These are phyloP conservation scores for Ophiorrhiza pumila DNA, from an alignment of 257 asterid species.

Conservation along the genomic window DNA sequence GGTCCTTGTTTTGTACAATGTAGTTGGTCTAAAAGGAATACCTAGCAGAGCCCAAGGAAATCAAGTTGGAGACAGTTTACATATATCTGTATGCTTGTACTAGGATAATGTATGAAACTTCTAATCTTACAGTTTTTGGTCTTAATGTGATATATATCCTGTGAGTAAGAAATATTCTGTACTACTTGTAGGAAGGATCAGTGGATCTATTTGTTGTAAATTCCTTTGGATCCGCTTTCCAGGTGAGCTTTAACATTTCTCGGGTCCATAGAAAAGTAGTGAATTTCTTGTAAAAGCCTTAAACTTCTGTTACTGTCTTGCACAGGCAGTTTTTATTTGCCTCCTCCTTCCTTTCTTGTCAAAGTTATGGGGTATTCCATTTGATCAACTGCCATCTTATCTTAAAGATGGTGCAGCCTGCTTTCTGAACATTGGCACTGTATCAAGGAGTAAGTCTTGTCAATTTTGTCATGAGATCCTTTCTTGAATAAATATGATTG, in stretches of 20 bases:
- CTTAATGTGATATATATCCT: background rate
- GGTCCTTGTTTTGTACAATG: background rate
- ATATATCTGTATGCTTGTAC: background rate
- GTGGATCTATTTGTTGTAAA: slow-evolving; percentile 89
- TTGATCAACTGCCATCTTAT: slow-evolving; percentile 69
- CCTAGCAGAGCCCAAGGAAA: background rate
- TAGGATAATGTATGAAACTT: background rate
- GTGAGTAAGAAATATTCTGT: background rate
- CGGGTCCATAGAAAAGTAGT: background rate
- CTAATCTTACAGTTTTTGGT: background rate
- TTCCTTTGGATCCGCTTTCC: slow-evolving; percentile 91
- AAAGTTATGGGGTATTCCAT: slow-evolving; percentile 91
- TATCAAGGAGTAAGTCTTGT: slow-evolving; percentile 53
- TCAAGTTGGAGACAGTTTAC: background rate
- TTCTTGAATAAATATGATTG: background rate
- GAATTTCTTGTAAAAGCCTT: slow-evolving; percentile 25
- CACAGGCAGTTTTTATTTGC: slow-evolving; percentile 82
- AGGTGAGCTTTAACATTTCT: slow-evolving; percentile 38
- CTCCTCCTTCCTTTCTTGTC: slow-evolving; percentile 93
- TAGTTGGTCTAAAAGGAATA: background rate
- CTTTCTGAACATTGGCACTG: slow-evolving; percentile 76
- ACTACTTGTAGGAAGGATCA: slow-evolving; percentile 56
- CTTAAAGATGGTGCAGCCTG: slow-evolving; percentile 95
- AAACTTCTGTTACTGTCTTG: slow-evolving; percentile 18
- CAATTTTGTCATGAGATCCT: slow-evolving; percentile 13